Evolutionary conservation across 2,329 filamentous ascomycete genomes (phyloP).

Genomic region (Fusarium pseudoanthophilum): DNA sequence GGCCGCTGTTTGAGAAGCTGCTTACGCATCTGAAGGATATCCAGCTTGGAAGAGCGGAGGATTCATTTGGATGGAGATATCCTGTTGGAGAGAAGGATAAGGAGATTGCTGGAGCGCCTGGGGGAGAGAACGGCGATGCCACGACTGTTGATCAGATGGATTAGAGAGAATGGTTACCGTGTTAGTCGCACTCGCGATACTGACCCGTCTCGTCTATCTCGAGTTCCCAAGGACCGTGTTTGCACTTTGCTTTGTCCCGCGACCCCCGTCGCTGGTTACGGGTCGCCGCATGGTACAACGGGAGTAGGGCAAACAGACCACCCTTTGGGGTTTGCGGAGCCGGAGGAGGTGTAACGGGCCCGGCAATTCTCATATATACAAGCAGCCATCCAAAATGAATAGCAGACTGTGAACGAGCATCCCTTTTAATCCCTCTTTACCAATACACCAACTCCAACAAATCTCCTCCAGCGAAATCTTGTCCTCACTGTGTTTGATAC

Average conservation of each 20-base stretch:
- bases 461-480: no score
- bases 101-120: constrained; percentile 50
- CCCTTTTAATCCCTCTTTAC: background rate
- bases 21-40: constrained; percentile 83
- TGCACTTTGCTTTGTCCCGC: constrained; percentile 29
- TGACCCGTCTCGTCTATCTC: constrained; percentile 38
- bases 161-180: constrained; percentile 23
- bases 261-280: constrained; percentile 35
- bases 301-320: constrained; percentile 25
- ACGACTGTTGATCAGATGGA: constrained; percentile 51
- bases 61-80: constrained; percentile 78
- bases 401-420: background rate
- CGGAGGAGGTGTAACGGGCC: constrained; percentile 32
- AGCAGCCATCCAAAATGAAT: background rate
- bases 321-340: constrained; percentile 33
- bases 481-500: no score
- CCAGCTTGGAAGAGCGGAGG: constrained; percentile 82
- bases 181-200: constrained; percentile 33
- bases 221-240: constrained; percentile 32
- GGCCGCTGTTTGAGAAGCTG: constrained; percentile 77
- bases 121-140: constrained; percentile 33
- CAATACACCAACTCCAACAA: background rate
- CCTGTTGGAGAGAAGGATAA: constrained; percentile 58
- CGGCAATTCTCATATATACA: constrained; percentile 27
- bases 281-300: constrained; percentile 36